These are phyloP conservation scores for Nannochloropsis gaditana DNA, from an alignment of 108 stramenopile genomes.

Conservation along the genomic window DNA sequence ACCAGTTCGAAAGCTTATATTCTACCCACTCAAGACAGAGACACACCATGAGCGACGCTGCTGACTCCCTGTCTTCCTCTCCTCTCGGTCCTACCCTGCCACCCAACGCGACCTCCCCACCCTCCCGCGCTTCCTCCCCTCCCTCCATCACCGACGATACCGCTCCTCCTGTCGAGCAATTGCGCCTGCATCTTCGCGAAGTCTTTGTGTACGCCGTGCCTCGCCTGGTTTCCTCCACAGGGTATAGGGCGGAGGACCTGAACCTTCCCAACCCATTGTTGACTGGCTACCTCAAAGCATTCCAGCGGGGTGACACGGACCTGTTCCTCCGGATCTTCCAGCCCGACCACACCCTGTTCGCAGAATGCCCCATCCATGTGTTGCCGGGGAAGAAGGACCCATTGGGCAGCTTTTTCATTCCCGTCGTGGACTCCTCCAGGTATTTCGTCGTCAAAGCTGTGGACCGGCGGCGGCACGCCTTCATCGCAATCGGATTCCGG, in stretches of 20 bases:
- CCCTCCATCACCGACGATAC: background rate
- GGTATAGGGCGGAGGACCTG: background rate
- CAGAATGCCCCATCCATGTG: background rate
- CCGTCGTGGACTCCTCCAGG: slow-evolving; percentile 19
- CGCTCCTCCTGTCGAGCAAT: background rate
- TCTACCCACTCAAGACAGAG: too few relatives aligned
- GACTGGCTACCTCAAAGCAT: background rate
- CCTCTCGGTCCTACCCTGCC: background rate
- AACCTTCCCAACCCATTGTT: background rate
- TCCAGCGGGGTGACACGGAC: background rate
- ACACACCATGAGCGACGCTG: too few relatives aligned
- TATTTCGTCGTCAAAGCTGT: slow-evolving; percentile 16
- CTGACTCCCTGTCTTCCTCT: background rate
- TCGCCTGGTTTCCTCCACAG: background rate
- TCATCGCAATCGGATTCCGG: slow-evolving; percentile 4
- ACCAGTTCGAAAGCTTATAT: too few relatives aligned
- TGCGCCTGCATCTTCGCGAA: slow-evolving; percentile 6
- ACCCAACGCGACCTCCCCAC: background rate
- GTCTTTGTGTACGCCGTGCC: background rate
- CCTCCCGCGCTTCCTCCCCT: background rate
- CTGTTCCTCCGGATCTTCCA: slow-evolving; percentile 5
- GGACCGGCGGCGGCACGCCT: background rate
- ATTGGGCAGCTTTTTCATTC: background rate
- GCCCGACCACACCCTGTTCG: background rate
- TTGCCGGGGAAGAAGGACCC: background rate